These are phyloP conservation scores for Russula compacta DNA, from an alignment of 768 basidiomycete species.

Conservation along the genomic window DNA sequence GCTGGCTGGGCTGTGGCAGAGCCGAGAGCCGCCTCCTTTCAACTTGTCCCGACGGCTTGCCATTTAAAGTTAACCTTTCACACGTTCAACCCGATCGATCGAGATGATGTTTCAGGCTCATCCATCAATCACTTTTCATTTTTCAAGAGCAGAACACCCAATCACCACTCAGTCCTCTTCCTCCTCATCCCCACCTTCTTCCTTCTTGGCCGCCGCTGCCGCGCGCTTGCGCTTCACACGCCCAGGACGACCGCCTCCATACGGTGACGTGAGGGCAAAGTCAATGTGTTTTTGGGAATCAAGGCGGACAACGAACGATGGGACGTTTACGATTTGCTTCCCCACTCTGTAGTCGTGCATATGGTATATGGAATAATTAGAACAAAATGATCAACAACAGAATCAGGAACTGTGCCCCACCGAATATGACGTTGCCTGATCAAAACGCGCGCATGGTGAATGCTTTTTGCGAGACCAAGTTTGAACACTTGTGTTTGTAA, in stretches of 20 bases:
- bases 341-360: conserved; percentile 60
- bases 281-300: conserved; percentile 99
- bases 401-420: conserved; percentile 35
- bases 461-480: conserved; percentile 92
- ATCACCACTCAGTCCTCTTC: conserved; percentile 57
- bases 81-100: not conserved
- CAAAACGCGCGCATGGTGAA: conserved; percentile 97
- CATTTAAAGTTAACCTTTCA: not conserved
- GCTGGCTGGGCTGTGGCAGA: not conserved
- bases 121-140: too few species aligned
- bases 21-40: not conserved
- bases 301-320: conserved; percentile 97
- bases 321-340: conserved; percentile 98
- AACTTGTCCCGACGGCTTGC: not conserved
- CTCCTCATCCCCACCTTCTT: conserved; percentile 82
- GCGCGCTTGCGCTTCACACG: conserved; percentile 99
- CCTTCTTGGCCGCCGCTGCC: conserved; percentile 84
- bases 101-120: too few species aligned
- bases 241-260: conserved; percentile 88
- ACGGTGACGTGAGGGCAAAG: conserved; percentile 94
- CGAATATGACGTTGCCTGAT: conserved; percentile 99
- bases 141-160: too few species aligned
- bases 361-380: not conserved
- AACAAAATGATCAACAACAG: not conserved
- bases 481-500: conserved; percentile 99